A percentile compares a stretch with the other conserved stretches of the same genome.
These are phyloP conservation scores for Hymenoscyphus occultus DNA, from an alignment of 2,329 filamentous ascomycete species.

Conservation along the genomic window DNA sequence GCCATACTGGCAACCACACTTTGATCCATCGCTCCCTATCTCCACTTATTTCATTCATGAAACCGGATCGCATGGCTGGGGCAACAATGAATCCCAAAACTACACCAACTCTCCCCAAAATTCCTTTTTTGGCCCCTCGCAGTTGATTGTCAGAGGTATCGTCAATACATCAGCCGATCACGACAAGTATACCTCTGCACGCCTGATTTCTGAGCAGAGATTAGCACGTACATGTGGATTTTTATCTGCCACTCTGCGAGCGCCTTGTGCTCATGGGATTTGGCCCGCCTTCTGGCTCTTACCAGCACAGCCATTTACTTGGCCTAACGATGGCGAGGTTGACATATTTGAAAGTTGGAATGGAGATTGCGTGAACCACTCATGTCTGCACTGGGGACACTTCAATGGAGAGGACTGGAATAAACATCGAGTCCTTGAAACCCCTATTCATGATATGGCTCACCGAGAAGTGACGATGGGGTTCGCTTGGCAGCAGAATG, in stretches of 20 bases:
- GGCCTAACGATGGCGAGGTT: conserved; percentile 58
- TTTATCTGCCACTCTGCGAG: conserved; percentile 48
- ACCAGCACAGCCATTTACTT: conserved; percentile 54
- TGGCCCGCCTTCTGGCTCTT: conserved; percentile 63
- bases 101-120: conserved; percentile 51
- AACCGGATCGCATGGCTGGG: conserved; percentile 58
- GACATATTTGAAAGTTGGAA: conserved; percentile 64
- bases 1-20: conserved; percentile 52
- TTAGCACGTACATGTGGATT: conserved; percentile 51
- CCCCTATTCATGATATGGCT: conserved; percentile 48
- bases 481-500: conserved; percentile 54
- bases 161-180: conserved; percentile 37
- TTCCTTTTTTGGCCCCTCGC: conserved; percentile 51
- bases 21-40: conserved; percentile 46
- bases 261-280: conserved; percentile 54
- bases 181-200: conserved; percentile 52
- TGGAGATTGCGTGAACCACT: conserved; percentile 52
- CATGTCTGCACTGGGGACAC: conserved; percentile 58
- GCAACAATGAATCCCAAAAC: conserved; percentile 58
- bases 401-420: conserved; percentile 51
- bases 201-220: conserved; percentile 52
- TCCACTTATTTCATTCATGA: conserved; percentile 53
- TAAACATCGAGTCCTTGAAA: conserved; percentile 55
- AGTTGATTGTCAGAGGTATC: conserved; percentile 52
- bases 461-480: conserved; percentile 49